phyloP scores from a whole-genome alignment of 148 eudicot genomes.

The Limonium bicolor region DNA sequence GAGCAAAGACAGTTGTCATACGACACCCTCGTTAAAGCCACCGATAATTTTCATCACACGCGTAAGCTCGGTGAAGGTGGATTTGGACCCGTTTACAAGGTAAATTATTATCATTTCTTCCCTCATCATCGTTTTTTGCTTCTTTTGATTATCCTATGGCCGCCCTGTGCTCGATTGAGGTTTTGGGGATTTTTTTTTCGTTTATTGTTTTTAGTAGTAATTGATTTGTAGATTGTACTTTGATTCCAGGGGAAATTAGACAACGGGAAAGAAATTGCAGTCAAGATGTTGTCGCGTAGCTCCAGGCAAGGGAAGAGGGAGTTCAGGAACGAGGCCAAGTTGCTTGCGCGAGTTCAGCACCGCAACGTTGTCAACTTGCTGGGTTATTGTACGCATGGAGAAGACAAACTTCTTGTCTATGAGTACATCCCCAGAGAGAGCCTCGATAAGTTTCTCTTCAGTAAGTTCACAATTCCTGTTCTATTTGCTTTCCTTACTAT shows the following conservation, averaged over 20 bases:
- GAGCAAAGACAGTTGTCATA: slow-evolving; percentile 55
- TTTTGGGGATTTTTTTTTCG: neutral
- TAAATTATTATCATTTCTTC: slow-evolving; percentile 3
- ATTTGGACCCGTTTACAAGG: slow-evolving; percentile 90
- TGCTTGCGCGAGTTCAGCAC: slow-evolving; percentile 75
- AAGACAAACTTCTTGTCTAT: slow-evolving; percentile 76
- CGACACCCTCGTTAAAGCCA: slow-evolving; percentile 48
- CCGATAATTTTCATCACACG: slow-evolving; percentile 48
- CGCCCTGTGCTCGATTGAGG: neutral
- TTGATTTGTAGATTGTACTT: slow-evolving; percentile 3
- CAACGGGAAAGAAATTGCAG: slow-evolving; percentile 85
- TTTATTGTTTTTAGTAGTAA: slow-evolving; percentile 1
- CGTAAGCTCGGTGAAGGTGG: slow-evolving; percentile 92
- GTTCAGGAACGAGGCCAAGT: slow-evolving; percentile 79
- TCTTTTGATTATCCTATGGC: neutral
- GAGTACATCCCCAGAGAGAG: slow-evolving; percentile 73
- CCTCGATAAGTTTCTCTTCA: slow-evolving; percentile 87
- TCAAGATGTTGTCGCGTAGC: slow-evolving; percentile 55
- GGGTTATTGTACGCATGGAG: slow-evolving; percentile 72
- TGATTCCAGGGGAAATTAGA: slow-evolving; percentile 53
- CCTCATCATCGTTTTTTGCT: neutral
- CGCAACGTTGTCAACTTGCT: slow-evolving; percentile 78
- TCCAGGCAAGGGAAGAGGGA: slow-evolving; percentile 78
- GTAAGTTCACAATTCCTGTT: slow-evolving; percentile 28
- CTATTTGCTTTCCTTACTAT: neutral